Evolutionary conservation across 1,139 yeast genomes (phyloP), one percentile per base, ranked within the genome.

Genomic region (Pichia sp.): DNA sequence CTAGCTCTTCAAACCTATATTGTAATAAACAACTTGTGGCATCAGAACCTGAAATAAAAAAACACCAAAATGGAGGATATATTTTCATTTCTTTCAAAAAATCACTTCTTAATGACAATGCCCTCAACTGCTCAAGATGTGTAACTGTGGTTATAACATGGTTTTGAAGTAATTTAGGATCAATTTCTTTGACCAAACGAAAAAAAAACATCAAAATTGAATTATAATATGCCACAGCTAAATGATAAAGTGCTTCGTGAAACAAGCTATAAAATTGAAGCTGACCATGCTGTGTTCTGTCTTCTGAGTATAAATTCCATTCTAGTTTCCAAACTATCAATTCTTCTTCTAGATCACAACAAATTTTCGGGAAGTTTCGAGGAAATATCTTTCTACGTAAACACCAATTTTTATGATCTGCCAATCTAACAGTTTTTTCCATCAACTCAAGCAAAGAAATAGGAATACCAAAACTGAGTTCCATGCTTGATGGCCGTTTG

Each of bases 371-470:
- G 52, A 74, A 76, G 50, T 74, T 75, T 35, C 79, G 57, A 0
- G 80, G 80, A 38, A 64, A 67, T n/a, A 66, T 64, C 25, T 66
- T 62, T 29, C 65, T 64, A n/a, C 67, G 54, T 32, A 60, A 54
- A 50, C 75, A 74, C 40, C 72, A 68, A 40, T 71, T 68, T 51
- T 73, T 71, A 51, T 75, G 79, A 53, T 76, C 76, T 1, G 80
- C 66, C 34, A 75, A 57, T 37, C 65, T 68, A 7, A 74, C 64
- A 1, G 68, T 62, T 41, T 68, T 69, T 46, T 69, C 67, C 52
- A 74, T 69, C n/a, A 75, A 51, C 15, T 61, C 62, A 24, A 74
- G 43, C 23, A 76, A 56, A 7, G 72, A 62, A 35, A 60, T 53
- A 3, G 80, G 80, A 4, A 74, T 52, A 0, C 80, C 81, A 50